Conservation (phyloP, 306 rosid genomes). For the Cyamopsis tetragonoloba region DNA sequence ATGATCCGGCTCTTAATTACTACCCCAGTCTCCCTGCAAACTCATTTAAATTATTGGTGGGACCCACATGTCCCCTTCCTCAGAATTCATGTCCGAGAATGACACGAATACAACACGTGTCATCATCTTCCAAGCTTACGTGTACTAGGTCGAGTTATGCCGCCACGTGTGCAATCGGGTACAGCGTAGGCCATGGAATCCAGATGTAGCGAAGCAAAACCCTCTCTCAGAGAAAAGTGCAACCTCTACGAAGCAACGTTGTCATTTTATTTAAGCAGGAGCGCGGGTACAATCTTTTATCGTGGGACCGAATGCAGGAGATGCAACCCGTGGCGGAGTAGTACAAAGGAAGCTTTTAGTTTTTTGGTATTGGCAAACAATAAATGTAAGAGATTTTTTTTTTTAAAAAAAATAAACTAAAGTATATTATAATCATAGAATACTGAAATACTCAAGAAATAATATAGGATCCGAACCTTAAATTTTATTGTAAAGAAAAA, state of each 20-base stretch:
- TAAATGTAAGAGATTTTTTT: no score
- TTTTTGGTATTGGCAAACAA: no score
- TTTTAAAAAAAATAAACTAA: no score
- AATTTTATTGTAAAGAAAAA: no score
- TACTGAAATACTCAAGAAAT: no score
- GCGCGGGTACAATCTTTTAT: not conserved
- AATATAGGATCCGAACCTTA: no score
- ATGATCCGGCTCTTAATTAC: not conserved
- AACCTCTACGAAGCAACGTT: not conserved
- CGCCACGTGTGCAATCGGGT: not conserved
- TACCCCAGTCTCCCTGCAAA: no score
- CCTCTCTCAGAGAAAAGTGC: not conserved
- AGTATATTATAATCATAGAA: no score
- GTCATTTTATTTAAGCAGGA: not conserved
- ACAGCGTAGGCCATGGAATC: not conserved
- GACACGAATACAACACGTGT: constrained; percentile 23
- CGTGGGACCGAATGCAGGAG: not conserved
- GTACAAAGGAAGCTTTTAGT: constrained; percentile 36
- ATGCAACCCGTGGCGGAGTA: not conserved
- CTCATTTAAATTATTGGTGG: constrained; percentile 8
- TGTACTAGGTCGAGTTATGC: not conserved
- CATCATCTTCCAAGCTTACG: not conserved
- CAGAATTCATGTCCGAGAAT: constrained; percentile 12
- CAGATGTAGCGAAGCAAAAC: not conserved
- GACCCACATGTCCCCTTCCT: not conserved